Base-by-base conservation (phyloP, 331 rosid genomes). In the Malus hybrid region DNA sequence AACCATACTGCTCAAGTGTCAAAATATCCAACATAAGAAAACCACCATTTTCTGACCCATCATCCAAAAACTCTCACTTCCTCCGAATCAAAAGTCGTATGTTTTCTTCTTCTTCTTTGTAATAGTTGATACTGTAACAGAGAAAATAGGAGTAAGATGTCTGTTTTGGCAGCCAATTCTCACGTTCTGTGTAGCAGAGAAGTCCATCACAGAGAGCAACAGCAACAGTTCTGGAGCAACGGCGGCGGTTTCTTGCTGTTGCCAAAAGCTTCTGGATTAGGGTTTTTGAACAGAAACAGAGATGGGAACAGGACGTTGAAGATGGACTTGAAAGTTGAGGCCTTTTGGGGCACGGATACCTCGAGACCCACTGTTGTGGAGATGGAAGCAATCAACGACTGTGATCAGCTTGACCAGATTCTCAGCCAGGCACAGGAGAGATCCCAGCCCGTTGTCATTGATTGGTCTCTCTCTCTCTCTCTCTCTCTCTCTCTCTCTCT, bases 351-450 rank as follows among this genome's bases (percentile, higher is more conserved):
- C 2, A 16, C 56, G 56, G 88, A 94, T 33, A 50, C 56, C n/a
- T 90, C 92, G 20, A 82, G 77, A 69, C 91, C 95, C 1, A 71
- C 83, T 48, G 18, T 16, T 8, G 42, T 88, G 4, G 97, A 85
- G 71, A 71, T 90, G 97, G 95, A 87, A 65, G 48, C 87, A 33
- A 87, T 94, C 32, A 69, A 83, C 29, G 93, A 90, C 78, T 67
- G 73, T 48, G 93, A 88, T 13, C 95, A 92, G 0, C 87, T 92
- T 1, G 99, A 94, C 83, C 97, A 63, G 74, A 88, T 93, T 83
- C 85, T 93, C 5, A n/a, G 72, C 67, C 79, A 19, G 5, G 90
- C 98, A 54, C 84, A 77, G 5, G 80, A 87, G 11, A 81, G 80
- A 18, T 88, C 94, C 13, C 86, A 90, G 19, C 91, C 93, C 6